A percentile compares a stretch with the other conserved stretches of the same genome.
Evolutionary conservation across 768 basidiomycete genomes (phyloP).

Genomic region (Paxillus rubicundulus): DNA sequence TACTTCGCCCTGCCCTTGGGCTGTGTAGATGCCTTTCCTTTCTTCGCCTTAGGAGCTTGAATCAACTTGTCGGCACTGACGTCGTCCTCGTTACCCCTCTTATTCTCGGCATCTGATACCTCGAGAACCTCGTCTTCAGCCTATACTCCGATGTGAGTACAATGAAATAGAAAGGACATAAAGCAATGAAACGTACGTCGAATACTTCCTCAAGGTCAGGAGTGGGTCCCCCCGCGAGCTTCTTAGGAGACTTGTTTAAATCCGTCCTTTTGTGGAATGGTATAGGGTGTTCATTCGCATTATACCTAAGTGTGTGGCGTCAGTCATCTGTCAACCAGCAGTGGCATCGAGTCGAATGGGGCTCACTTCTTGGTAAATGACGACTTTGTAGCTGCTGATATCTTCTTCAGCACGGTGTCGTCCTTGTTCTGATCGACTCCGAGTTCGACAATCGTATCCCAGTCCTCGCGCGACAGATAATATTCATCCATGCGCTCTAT

Average conservation of each 20-base stretch:
- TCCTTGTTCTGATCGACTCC: constrained; percentile 82
- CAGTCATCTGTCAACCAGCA: background rate
- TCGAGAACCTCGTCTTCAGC: constrained; percentile 47
- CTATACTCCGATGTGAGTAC: constrained; percentile 23
- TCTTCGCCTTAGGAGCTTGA: constrained; percentile 48
- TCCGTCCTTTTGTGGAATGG: constrained; percentile 90
- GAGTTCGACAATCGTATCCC: constrained; percentile 94
- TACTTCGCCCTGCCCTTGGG: constrained; percentile 1
- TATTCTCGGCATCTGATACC: constrained; percentile 48
- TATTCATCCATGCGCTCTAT: constrained; percentile 94
- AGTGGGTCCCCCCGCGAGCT: constrained; percentile 65
- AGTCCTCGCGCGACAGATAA: constrained; percentile 89
- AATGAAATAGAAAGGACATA: background rate
- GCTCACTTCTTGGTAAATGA: constrained; percentile 82
- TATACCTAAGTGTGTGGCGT: constrained; percentile 60
- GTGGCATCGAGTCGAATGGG: background rate
- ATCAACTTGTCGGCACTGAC: constrained; percentile 58
- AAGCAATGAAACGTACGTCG: constrained; percentile 51
- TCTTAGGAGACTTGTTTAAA: constrained; percentile 77
- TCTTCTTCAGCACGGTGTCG: constrained; percentile 76
- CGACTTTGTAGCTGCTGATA: constrained; percentile 76
- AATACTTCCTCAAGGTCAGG: constrained; percentile 94
- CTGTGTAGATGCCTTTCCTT: background rate
- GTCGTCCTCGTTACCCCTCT: constrained; percentile 34
- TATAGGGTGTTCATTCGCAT: constrained; percentile 85